Conservation (phyloP, 306 rosid genomes). For the Acacia melanoxylon region DNA sequence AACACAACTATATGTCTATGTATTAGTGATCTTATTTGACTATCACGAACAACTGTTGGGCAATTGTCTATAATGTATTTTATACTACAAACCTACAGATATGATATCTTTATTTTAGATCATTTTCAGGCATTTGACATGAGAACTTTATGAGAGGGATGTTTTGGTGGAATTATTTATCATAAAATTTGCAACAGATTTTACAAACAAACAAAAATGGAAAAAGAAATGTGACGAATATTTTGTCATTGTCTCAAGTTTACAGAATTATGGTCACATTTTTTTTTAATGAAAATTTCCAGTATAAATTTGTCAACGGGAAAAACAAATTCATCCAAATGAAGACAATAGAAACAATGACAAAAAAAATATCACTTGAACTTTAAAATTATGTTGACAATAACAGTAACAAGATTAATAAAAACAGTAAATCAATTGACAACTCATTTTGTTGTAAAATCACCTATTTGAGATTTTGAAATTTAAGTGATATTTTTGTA, state of each 20-base stretch:
- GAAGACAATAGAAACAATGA: background rate
- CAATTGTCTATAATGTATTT: background rate
- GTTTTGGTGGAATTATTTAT: background rate
- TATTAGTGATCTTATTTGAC: background rate
- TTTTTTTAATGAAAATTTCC: background rate
- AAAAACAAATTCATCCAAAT: background rate
- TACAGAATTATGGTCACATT: background rate
- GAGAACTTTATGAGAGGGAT: background rate
- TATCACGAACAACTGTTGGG: background rate
- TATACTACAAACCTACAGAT: background rate
- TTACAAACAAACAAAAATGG: no score
- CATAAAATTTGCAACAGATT: background rate
- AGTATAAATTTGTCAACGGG: background rate
- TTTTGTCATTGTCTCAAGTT: background rate
- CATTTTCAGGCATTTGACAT: background rate
- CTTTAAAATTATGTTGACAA: no score
- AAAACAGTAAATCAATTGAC: no score
- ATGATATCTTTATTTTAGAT: background rate
- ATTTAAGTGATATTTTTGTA: no score
- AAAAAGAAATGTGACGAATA: background rate
- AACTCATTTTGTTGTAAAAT: no score
- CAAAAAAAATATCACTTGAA: no score
- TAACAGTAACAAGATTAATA: no score
- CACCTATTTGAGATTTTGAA: no score
- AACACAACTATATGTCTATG: background rate